These are phyloP conservation scores for Pseudodiploospora longispora DNA, from an alignment of 2,329 filamentous ascomycete species.

Conservation along the genomic window DNA sequence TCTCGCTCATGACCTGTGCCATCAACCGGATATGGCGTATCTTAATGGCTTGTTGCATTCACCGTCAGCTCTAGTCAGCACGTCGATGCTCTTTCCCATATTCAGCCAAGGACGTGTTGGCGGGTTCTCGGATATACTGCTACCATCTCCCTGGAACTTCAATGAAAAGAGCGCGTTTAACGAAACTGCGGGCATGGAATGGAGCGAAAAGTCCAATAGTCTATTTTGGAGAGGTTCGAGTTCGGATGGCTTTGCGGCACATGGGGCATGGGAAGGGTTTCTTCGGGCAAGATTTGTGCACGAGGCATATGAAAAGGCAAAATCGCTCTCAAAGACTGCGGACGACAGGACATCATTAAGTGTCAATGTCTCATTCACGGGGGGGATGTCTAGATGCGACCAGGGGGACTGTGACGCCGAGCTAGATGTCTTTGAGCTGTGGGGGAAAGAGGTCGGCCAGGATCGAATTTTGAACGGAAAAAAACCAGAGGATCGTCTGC, in stretches of 20 bases:
- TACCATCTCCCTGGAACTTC: constrained; percentile 48
- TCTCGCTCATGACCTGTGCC: constrained; percentile 43
- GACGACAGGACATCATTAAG: constrained; percentile 20
- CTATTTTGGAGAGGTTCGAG: constrained; percentile 51
- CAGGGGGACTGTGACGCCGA: constrained; percentile 34
- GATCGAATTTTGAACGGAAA: constrained; percentile 15
- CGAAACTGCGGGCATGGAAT: constrained; percentile 35
- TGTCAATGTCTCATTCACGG: constrained; percentile 30
- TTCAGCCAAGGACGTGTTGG: constrained; percentile 48
- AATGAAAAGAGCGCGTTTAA: constrained; percentile 49
- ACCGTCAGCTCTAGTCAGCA: constrained; percentile 42
- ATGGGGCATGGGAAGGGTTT: constrained; percentile 49
- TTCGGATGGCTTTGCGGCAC: constrained; percentile 39
- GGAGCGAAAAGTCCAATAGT: constrained; percentile 39
- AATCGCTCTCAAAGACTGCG: constrained; percentile 7
- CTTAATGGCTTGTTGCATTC: constrained; percentile 45
- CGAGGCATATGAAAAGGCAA: constrained; percentile 34
- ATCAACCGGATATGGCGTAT: constrained; percentile 39
- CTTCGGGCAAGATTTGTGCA: constrained; percentile 61
- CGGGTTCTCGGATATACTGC: constrained; percentile 45
- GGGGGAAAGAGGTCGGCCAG: constrained; percentile 19
- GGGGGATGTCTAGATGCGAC: constrained; percentile 32
- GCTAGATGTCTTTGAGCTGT: constrained; percentile 29
- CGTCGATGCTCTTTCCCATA: constrained; percentile 42
- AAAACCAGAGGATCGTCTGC: background rate